Conservation (phyloP, 306 rosid genomes). For the Ziziphus jujuba region DNA sequence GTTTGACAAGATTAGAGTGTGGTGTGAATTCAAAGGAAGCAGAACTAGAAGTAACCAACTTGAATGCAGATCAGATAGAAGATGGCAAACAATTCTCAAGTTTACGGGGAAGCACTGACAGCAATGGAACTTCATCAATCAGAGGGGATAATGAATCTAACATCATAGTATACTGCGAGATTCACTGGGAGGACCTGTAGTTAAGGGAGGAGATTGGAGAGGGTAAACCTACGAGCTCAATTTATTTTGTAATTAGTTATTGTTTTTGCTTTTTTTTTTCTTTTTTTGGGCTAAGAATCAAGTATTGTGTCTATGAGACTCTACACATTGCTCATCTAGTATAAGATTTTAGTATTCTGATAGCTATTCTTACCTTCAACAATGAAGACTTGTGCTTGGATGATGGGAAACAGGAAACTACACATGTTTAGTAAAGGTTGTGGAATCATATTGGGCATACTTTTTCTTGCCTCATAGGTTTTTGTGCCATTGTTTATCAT, state of each 20-base stretch:
- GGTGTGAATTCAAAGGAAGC: constrained; percentile 20
- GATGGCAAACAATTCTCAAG: constrained; percentile 27
- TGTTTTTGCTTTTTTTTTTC: no score
- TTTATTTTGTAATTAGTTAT: not conserved
- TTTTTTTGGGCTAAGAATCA: no score
- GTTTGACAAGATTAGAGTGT: constrained; percentile 28
- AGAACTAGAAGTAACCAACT: constrained; percentile 38
- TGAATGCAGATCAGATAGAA: constrained; percentile 28
- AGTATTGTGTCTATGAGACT: not conserved
- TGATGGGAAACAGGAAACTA: not conserved
- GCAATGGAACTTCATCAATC: constrained; percentile 45
- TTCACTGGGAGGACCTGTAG: constrained; percentile 62
- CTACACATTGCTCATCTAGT: not conserved
- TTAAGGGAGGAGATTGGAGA: constrained; percentile 70
- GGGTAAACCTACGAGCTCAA: constrained; percentile 37
- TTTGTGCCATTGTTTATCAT: constrained; percentile 60
- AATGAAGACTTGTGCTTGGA: not conserved
- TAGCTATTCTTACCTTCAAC: not conserved
- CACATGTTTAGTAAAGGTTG: not conserved
- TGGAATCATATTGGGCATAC: not conserved
- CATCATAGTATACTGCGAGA: constrained; percentile 44
- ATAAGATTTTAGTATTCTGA: not conserved
- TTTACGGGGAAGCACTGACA: constrained; percentile 31
- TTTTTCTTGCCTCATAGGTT: constrained; percentile 47
- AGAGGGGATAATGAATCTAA: constrained; percentile 50